phyloP scores from a whole-genome alignment of 202 grass and related monocot genomes.

The Schoenoplectus tabernaemontani region DNA sequence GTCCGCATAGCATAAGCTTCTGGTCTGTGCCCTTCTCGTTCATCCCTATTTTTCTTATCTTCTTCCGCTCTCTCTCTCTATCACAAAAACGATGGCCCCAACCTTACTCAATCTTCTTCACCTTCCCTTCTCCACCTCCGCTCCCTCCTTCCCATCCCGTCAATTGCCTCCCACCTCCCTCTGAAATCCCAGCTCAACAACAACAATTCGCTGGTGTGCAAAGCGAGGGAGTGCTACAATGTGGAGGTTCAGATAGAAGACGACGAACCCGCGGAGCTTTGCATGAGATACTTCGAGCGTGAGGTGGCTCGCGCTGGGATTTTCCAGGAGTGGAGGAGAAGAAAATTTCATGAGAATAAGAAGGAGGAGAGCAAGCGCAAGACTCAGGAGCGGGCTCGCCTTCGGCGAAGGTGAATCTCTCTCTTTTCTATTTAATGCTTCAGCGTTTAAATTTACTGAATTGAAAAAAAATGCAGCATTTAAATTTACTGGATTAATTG shows the following conservation, averaged over 20 bases:
- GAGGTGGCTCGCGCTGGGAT: conserved; percentile 69
- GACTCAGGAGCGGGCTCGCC: conserved; percentile 61
- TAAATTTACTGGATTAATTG: no score
- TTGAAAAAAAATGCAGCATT: no score
- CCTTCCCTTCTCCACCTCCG: conserved; percentile 13
- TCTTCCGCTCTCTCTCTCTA: conserved; percentile 16
- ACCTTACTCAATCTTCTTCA: conserved; percentile 31
- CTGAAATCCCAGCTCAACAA: conserved; percentile 26
- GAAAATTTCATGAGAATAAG: conserved; percentile 70
- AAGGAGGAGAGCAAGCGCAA: conserved; percentile 68
- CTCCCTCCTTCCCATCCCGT: conserved; percentile 29
- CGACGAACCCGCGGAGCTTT: conserved; percentile 57
- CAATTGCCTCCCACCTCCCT: conserved; percentile 33
- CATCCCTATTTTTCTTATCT: conserved; percentile 12
- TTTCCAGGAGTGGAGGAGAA: conserved; percentile 74
- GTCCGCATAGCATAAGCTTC: no score
- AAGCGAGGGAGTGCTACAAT: conserved; percentile 50
- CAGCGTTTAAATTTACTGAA: no score
- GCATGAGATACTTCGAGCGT: conserved; percentile 64
- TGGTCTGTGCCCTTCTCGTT: neutral
- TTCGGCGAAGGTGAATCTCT: conserved; percentile 47
- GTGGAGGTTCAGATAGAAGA: conserved; percentile 88
- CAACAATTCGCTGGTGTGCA: conserved; percentile 21
- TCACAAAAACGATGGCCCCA: neutral
- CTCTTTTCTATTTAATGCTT: neutral